Evolutionary conservation across 208 protist species (phyloP).

Genomic region (Wallacemonas sp.): DNA sequence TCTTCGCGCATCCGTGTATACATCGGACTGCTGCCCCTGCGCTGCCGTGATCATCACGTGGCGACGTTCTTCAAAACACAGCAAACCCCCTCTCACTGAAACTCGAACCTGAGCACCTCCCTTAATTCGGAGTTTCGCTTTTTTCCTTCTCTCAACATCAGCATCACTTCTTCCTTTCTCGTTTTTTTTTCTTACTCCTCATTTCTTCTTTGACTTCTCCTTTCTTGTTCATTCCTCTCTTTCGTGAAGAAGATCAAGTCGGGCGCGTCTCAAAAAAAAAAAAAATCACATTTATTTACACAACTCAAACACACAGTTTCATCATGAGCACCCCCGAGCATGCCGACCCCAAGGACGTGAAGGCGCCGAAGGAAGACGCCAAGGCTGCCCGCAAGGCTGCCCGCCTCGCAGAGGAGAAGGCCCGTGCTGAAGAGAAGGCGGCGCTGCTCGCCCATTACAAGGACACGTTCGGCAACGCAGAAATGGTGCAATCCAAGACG

Average conservation of each 20-base stretch:
- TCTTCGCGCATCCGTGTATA: no score
- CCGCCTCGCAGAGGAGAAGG: constrained; percentile 80
- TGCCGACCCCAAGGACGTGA: constrained; percentile 17
- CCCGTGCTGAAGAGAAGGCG: constrained; percentile 82
- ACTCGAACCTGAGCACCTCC: no score
- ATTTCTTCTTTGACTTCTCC: background rate
- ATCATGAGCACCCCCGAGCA: constrained; percentile 18
- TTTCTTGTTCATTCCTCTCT: background rate
- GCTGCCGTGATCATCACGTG: no score
- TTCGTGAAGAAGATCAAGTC: background rate
- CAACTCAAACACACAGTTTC: background rate
- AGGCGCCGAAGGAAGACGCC: constrained; percentile 52
- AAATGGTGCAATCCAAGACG: constrained; percentile 77
- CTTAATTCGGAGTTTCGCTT: no score
- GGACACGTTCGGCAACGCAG: constrained; percentile 69
- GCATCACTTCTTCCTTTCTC: no score
- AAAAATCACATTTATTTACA: constrained; percentile 5
- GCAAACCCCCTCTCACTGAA: no score
- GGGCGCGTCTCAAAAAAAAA: background rate
- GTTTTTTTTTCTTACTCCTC: no score
- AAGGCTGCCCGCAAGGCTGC: constrained; percentile 87
- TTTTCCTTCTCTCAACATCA: no score
- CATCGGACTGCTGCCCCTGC: no score
- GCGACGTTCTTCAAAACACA: no score
- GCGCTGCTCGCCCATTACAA: constrained; percentile 76